Base-by-base conservation (phyloP, 495 filamentous ascomycete species). In the Lasiosphaeria ovina region DNA sequence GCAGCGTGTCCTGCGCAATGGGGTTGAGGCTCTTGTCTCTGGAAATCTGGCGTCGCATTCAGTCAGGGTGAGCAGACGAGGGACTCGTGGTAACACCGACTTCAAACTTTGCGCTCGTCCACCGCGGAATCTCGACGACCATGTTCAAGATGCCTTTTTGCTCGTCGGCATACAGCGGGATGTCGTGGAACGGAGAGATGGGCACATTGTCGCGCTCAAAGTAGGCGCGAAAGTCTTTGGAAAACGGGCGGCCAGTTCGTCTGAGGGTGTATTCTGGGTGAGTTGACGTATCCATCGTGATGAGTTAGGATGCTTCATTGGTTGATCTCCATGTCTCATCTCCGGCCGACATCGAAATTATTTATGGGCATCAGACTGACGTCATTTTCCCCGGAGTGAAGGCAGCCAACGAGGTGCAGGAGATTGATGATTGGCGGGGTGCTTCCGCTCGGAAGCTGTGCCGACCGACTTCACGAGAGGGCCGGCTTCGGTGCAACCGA, bases 141-240 rank as follows among this genome's bases (percentile, higher is more conserved):
- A 71, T 69, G 64, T 71, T 69, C 16, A 69, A 51, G 5, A 71
- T 54, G 10, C 52, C 49, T 9, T 56, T 51, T 6, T 66, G 36
- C 11, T 58, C 33, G 54, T 68, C 64, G 35, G 65, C 60, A 49
- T 65, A 61, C 9, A 71, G 62, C 5, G 70, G 66, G 38, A 73
- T 66, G 44, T 73, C 70, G 50, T 73, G 70, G 44, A 64, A 69
- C 10, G 64, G 62, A 1, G 70, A 72, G 35, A 72, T 61, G n/a
- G 68, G 64, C 1, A 61, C 33, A 3, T 42, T 40, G 47, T 67
- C 61, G 14, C 57, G 66, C 38, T 69, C 66, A 33, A 71, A 66
- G 55, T 62, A 67, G 54, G 69, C 48, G 33, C 61, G 62, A 49
- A 57, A 69, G 51, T 69, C 63, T 45, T 66, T 64, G 51, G 66